A percentile compares a stretch with the other conserved stretches of the same genome.
These are phyloP conservation scores for Sparassis latifolia DNA, from an alignment of 1,284 basidiomycete genomes.

Conservation along the genomic window DNA sequence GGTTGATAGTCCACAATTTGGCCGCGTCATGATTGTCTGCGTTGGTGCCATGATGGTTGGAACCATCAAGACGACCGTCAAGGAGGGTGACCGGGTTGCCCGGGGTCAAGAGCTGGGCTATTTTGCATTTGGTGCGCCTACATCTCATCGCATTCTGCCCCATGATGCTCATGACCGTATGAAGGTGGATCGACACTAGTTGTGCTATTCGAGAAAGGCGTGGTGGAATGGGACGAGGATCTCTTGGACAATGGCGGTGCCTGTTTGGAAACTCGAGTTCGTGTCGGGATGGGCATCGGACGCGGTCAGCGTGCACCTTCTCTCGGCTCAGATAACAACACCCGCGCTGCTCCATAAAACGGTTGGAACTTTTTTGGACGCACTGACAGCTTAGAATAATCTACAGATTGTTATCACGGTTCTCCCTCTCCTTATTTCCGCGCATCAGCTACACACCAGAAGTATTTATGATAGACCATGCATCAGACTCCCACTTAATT, in stretches of 20 bases:
- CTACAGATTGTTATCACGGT: no score
- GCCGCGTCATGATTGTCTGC: constrained; percentile 84
- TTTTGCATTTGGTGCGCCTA: constrained; percentile 80
- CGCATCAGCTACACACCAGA: no score
- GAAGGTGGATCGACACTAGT: constrained; percentile 90
- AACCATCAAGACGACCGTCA: constrained; percentile 79
- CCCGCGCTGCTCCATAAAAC: no score
- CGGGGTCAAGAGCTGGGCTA: constrained; percentile 91
- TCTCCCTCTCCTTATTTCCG: no score
- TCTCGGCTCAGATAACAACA: background rate
- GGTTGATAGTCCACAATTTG: constrained; percentile 82
- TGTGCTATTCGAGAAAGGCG: constrained; percentile 77
- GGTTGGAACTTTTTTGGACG: no score
- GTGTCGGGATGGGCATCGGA: constrained; percentile 84
- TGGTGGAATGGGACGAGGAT: constrained; percentile 87
- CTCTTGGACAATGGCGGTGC: constrained; percentile 80
- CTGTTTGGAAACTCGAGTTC: constrained; percentile 82
- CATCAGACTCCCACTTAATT: no score
- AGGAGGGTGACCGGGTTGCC: constrained; percentile 73
- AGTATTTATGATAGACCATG: no score
- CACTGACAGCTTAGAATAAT: no score
- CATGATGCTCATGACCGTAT: background rate
- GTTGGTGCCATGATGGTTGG: constrained; percentile 95
- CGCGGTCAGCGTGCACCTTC: constrained; percentile 10
- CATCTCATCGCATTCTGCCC: background rate